Percentiles rank a stretch among this genome's conserved stretches.
These are phyloP conservation scores for Endothia cerciana DNA, from an alignment of 2,329 filamentous ascomycete species.

Conservation along the genomic window DNA sequence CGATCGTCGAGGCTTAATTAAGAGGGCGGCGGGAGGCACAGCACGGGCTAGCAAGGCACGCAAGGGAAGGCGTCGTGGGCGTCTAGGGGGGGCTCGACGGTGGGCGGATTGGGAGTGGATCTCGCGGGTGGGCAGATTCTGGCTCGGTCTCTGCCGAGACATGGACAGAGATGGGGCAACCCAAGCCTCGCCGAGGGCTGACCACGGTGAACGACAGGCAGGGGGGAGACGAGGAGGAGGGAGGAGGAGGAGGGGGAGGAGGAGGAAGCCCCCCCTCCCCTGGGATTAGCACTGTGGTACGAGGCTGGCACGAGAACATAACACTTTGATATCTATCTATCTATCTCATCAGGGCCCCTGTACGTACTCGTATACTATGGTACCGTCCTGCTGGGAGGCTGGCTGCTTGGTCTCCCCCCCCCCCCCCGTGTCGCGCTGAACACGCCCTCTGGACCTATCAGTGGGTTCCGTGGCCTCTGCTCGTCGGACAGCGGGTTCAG, in stretches of 20 bases:
- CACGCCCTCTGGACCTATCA: slow-evolving; percentile 1
- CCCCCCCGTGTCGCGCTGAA: background rate
- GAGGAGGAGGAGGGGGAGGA: background rate
- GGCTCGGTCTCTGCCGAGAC: slow-evolving; percentile 28
- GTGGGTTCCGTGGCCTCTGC: background rate
- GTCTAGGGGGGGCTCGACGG: background rate
- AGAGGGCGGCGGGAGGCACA: slow-evolving; percentile 6
- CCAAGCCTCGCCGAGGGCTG: slow-evolving; percentile 16
- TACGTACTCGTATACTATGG: too few species aligned
- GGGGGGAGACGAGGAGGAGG: background rate
- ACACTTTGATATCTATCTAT: slow-evolving; percentile 14
- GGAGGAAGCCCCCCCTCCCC: too few species aligned
- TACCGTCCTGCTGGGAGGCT: slow-evolving; percentile 3
- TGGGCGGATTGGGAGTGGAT: slow-evolving; percentile 10
- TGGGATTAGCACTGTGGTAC: background rate
- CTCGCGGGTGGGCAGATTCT: slow-evolving; percentile 26
- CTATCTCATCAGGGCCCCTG: too few species aligned
- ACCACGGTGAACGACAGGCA: slow-evolving; percentile 3
- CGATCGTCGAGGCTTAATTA: slow-evolving; percentile 24
- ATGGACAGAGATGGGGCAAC: background rate
- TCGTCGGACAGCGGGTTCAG: too few species aligned
- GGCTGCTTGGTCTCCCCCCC: background rate
- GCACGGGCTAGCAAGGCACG: too few species aligned
- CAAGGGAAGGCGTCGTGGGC: slow-evolving; percentile 9
- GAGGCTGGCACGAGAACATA: slow-evolving; percentile 1